Percentiles rank a stretch among this genome's conserved stretches.
phyloP scores from a whole-genome alignment of 495 filamentous ascomycete species.

The Parathielavia hyrcaniae region DNA sequence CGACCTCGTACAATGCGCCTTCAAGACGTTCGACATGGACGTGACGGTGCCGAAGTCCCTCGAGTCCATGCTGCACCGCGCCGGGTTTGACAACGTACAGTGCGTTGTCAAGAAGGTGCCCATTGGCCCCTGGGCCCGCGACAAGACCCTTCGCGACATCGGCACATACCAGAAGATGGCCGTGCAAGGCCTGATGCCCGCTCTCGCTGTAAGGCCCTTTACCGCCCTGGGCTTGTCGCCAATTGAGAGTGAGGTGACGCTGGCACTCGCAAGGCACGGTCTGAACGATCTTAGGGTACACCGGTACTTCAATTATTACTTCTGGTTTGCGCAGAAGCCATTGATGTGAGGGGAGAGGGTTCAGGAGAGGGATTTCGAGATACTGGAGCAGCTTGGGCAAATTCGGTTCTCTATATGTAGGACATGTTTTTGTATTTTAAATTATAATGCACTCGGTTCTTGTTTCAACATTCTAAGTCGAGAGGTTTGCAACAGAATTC shows the following conservation, averaged over 20 bases:
- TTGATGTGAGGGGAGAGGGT: too few relatives aligned
- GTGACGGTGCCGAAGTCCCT: slow-evolving; percentile 44
- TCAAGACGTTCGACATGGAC: slow-evolving; percentile 35
- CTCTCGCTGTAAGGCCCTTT: slow-evolving; percentile 48
- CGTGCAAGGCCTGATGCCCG: slow-evolving; percentile 45
- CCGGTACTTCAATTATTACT: slow-evolving; percentile 36
- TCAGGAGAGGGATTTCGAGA: too few relatives aligned
- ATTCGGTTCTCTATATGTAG: too few relatives aligned
- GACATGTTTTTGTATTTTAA: too few relatives aligned
- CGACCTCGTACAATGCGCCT: slow-evolving; percentile 27
- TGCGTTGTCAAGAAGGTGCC: slow-evolving; percentile 49
- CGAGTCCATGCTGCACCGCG: slow-evolving; percentile 42
- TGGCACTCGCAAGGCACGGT: slow-evolving; percentile 27
- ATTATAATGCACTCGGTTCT: too few relatives aligned
- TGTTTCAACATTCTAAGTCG: too few relatives aligned
- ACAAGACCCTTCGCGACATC: slow-evolving; percentile 50
- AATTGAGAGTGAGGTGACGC: slow-evolving; percentile 29
- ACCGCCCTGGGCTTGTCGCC: slow-evolving; percentile 34
- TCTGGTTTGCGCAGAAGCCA: slow-evolving; percentile 40
- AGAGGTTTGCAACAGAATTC: too few relatives aligned
- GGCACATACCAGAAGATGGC: slow-evolving; percentile 47
- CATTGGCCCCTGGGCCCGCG: slow-evolving; percentile 50
- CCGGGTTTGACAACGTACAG: slow-evolving; percentile 55
- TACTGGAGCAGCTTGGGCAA: too few relatives aligned
- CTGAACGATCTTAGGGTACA: slow-evolving; percentile 30